Evolutionary conservation across 2,329 filamentous ascomycete species (phyloP).

Genomic region (Monilinia laxa): DNA sequence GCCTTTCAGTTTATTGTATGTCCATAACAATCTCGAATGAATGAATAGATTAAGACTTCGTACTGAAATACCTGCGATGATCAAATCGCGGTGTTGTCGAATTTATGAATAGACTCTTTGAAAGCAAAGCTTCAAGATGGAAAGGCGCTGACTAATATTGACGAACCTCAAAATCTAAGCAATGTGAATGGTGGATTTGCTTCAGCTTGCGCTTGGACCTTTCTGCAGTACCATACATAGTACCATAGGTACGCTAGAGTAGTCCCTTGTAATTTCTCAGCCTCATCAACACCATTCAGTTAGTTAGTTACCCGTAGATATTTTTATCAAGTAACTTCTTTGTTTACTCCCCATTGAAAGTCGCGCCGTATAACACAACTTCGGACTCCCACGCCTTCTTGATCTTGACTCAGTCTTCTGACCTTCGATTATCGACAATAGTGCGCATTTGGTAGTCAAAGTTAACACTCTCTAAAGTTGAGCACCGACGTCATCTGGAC

Average conservation of each 20-base stretch:
- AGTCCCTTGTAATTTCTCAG: conserved; percentile 14
- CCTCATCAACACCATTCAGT: background rate
- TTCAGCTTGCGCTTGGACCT: background rate
- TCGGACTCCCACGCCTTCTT: background rate
- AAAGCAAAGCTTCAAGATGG: conserved; percentile 15
- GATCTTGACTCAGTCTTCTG: background rate
- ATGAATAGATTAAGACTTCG: background rate
- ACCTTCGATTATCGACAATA: background rate
- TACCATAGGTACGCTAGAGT: background rate
- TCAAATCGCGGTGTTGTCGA: conserved; percentile 21
- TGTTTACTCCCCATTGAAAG: background rate
- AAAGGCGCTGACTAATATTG: conserved; percentile 10
- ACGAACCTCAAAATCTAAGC: background rate
- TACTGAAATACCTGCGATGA: conserved; percentile 17
- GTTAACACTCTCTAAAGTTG: background rate
- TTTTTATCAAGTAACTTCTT: background rate
- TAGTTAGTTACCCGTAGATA: background rate
- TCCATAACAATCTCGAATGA: conserved; percentile 3
- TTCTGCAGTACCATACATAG: background rate
- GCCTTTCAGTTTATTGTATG: background rate
- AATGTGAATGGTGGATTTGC: background rate
- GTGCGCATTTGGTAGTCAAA: background rate
- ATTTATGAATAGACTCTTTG: conserved; percentile 22
- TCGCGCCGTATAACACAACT: background rate
- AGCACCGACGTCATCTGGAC: conserved; percentile 13